Evolutionary conservation across 495 filamentous ascomycete genomes (phyloP).

Genomic region (Penicillium robsamsonii): DNA sequence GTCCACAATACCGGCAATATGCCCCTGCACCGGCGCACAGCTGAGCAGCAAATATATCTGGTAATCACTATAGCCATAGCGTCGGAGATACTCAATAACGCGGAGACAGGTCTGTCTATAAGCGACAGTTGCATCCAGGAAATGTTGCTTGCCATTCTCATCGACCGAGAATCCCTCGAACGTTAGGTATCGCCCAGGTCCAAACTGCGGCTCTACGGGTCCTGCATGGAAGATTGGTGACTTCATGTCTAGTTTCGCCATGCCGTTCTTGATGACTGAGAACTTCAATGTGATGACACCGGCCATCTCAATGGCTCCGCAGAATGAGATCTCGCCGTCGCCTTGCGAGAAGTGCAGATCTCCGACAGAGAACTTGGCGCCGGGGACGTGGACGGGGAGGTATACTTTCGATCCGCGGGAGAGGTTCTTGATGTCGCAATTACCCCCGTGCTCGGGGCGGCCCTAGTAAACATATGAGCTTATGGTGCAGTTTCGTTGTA

Average conservation of each 20-base stretch:
- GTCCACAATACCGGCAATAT: conserved; percentile 92
- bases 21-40: conserved; percentile 87
- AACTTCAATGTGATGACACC: conserved; percentile 91
- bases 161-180: conserved; percentile 97
- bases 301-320: conserved; percentile 96
- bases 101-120: conserved; percentile 84
- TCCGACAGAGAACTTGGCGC: conserved; percentile 90
- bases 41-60: conserved; percentile 88
- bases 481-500: neutral
- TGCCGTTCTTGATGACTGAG: conserved; percentile 80
- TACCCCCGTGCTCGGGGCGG: conserved; percentile 57
- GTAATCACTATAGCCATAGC: conserved; percentile 76
- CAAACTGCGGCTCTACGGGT: conserved; percentile 88
- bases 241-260: conserved; percentile 75
- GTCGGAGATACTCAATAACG: conserved; percentile 80
- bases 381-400: conserved; percentile 79
- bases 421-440: conserved; percentile 90
- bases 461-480: conserved; percentile 27
- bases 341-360: conserved; percentile 90
- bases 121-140: conserved; percentile 87
- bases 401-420: conserved; percentile 84
- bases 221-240: conserved; percentile 87
- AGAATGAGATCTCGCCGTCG: conserved; percentile 94
- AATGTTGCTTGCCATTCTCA: conserved; percentile 88
- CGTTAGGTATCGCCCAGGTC: conserved; percentile 79